Evolutionary conservation across 2,329 filamentous ascomycete genomes (phyloP).

Genomic region (Colletotrichum gigasporum): DNA sequence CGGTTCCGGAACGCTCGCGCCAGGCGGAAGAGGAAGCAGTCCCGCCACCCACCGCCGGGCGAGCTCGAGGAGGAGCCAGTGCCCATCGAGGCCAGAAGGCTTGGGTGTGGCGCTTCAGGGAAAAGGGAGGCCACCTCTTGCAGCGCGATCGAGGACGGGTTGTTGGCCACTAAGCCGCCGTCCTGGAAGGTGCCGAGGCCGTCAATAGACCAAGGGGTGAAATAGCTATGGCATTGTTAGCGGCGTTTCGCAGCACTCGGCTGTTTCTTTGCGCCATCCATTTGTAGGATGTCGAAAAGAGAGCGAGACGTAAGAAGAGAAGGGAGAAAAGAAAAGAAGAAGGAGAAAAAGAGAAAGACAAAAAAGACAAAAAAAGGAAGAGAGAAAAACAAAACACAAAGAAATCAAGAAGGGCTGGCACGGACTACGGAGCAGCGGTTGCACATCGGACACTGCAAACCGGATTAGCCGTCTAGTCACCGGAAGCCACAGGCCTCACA

Average conservation of each 20-base stretch:
- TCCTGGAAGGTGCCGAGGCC: slow-evolving; percentile 32
- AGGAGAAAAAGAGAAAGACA: too few relatives aligned
- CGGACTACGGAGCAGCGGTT: background rate
- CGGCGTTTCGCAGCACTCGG: background rate
- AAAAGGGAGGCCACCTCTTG: slow-evolving; percentile 29
- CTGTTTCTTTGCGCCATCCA: too few relatives aligned
- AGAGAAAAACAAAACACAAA: too few relatives aligned
- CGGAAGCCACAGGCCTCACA: background rate
- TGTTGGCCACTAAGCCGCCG: slow-evolving; percentile 34
- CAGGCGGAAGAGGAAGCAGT: background rate
- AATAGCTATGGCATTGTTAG: slow-evolving; percentile 1
- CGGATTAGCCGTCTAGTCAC: background rate
- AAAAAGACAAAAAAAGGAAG: too few relatives aligned
- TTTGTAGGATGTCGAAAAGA: too few relatives aligned
- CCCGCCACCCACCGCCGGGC: background rate
- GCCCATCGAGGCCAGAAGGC: slow-evolving; percentile 33
- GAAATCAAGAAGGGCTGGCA: too few relatives aligned
- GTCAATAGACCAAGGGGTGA: slow-evolving; percentile 16
- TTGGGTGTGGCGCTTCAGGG: slow-evolving; percentile 25
- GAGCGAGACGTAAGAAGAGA: too few relatives aligned
- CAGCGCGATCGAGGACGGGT: slow-evolving; percentile 34
- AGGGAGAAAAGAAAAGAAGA: too few relatives aligned
- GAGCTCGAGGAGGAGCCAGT: slow-evolving; percentile 24
- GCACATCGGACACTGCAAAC: background rate
- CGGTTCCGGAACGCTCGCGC: slow-evolving; percentile 23